These are phyloP conservation scores for Aciculosporium take DNA, from an alignment of 2,329 filamentous ascomycete species.

Conservation along the genomic window DNA sequence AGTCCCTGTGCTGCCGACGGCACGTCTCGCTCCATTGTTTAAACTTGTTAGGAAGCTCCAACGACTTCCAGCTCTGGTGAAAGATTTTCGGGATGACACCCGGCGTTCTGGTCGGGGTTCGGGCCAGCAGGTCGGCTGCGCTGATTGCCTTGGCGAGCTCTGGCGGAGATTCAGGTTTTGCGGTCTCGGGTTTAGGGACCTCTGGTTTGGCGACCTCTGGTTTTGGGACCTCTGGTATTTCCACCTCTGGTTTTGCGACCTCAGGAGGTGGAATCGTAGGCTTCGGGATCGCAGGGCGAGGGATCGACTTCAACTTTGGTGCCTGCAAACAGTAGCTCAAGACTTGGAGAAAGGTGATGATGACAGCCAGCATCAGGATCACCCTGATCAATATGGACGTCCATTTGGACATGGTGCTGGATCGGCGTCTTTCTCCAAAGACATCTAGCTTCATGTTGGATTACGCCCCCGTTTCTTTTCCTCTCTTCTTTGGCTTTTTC, in stretches of 20 bases:
- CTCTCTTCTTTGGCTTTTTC: background rate
- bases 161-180: too few relatives aligned
- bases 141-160: conserved; percentile 23
- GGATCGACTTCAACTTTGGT: too few relatives aligned
- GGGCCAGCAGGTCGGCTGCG: background rate
- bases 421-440: background rate
- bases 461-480: too few relatives aligned
- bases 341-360: background rate
- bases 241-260: too few relatives aligned
- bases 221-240: too few relatives aligned
- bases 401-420: background rate
- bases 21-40: conserved; percentile 19
- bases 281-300: too few relatives aligned
- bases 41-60: conserved; percentile 14
- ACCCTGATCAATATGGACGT: background rate
- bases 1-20: conserved; percentile 16
- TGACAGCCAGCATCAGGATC: background rate
- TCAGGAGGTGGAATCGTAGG: too few relatives aligned
- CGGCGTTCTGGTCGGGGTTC: background rate
- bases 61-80: conserved; percentile 16
- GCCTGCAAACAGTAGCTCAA: background rate
- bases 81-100: conserved; percentile 24
- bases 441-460: background rate
- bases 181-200: too few relatives aligned
- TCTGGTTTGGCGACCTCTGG: too few relatives aligned